These are phyloP conservation scores for Raffaelea arxii DNA, from an alignment of 2,329 filamentous ascomycete species.

Conservation along the genomic window DNA sequence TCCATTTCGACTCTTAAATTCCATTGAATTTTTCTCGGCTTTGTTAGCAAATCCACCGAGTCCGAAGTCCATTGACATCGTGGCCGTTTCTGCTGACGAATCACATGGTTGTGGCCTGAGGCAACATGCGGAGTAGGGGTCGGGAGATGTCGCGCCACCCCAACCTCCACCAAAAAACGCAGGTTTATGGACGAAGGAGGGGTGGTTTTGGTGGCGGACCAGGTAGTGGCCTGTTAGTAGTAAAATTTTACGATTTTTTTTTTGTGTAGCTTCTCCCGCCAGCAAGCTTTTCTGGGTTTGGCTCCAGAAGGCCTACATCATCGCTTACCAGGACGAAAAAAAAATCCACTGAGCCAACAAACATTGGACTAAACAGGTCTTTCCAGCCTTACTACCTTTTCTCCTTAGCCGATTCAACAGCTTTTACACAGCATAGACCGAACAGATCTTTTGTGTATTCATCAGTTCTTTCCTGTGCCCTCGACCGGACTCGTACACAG, in stretches of 20 bases:
- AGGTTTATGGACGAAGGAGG: no score
- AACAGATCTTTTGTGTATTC: no score
- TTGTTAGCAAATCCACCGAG: neutral
- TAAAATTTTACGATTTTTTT: slow-evolving; percentile 9
- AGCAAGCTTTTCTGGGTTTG: slow-evolving; percentile 10
- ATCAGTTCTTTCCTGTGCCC: no score
- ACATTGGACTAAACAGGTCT: neutral
- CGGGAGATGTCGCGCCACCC: slow-evolving; percentile 1
- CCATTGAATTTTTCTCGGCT: neutral
- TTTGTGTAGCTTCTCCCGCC: slow-evolving; percentile 12
- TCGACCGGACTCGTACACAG: no score
- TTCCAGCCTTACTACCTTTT: neutral
- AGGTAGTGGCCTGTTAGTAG: no score
- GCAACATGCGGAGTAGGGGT: slow-evolving; percentile 2
- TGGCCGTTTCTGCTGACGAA: slow-evolving; percentile 6
- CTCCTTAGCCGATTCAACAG: neutral
- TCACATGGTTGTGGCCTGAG: slow-evolving; percentile 11
- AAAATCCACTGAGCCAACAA: neutral
- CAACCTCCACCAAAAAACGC: neutral
- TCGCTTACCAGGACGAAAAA: slow-evolving; percentile 8
- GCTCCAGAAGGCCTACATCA: slow-evolving; percentile 13
- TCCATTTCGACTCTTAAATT: neutral
- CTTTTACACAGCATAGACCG: neutral
- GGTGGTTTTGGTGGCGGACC: no score
- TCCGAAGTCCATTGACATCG: neutral